These are phyloP conservation scores for Xanthoceras sorbifolium DNA, from an alignment of 345 rosid genomes.

Conservation along the genomic window DNA sequence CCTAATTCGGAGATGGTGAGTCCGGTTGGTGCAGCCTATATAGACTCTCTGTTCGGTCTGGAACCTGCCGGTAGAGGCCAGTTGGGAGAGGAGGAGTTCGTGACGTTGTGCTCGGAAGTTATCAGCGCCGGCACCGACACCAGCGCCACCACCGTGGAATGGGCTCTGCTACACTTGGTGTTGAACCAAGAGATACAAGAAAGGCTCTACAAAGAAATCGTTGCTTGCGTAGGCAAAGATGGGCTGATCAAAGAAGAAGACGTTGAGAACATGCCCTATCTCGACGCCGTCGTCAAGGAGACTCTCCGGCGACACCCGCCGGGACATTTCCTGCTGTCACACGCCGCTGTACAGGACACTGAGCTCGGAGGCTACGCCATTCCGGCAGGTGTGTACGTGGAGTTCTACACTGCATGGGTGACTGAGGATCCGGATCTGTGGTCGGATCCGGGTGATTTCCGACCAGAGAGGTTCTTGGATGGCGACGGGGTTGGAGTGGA, in stretches of 20 bases:
- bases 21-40: slow-evolving; percentile 89
- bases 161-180: slow-evolving; percentile 78
- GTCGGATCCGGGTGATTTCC: slow-evolving; percentile 69
- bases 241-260: slow-evolving; percentile 67
- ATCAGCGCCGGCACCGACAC: slow-evolving; percentile 95
- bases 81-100: slow-evolving; percentile 74
- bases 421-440: slow-evolving; percentile 80
- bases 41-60: slow-evolving; percentile 72
- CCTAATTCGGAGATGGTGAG: slow-evolving; percentile 71
- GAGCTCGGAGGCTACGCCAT: slow-evolving; percentile 78
- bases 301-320: slow-evolving; percentile 96
- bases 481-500: slow-evolving; percentile 86
- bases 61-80: slow-evolving; percentile 48
- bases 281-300: slow-evolving; percentile 75
- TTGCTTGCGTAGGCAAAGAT: slow-evolving; percentile 54
- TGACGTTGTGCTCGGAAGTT: slow-evolving; percentile 79
- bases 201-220: slow-evolving; percentile 62
- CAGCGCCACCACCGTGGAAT: slow-evolving; percentile 76
- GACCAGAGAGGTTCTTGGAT: slow-evolving; percentile 78
- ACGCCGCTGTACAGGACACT: slow-evolving; percentile 61
- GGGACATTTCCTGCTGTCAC: slow-evolving; percentile 86
- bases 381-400: slow-evolving; percentile 68
- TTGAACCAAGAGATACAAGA: slow-evolving; percentile 69
- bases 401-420: slow-evolving; percentile 93
- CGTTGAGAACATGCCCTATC: slow-evolving; percentile 64